These are phyloP conservation scores for Rhizopus delemar DNA, from an alignment of 371 early-diverging fungal species.

Conservation along the genomic window DNA sequence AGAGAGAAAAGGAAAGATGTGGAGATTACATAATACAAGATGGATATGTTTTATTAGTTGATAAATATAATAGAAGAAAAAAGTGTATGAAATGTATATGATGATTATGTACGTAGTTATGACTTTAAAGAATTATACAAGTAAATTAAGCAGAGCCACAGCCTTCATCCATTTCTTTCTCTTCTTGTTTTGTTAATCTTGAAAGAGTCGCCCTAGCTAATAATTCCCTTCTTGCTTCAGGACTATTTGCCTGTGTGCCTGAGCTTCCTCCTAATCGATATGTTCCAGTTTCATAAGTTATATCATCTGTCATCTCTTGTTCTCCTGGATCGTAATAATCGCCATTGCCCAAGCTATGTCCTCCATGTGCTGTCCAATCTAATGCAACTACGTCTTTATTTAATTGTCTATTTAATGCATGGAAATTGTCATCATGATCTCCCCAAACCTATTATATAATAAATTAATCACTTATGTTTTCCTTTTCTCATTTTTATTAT, in stretches of 20 bases:
- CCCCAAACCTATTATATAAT: constrained; percentile 54
- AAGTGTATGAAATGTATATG: too few relatives aligned
- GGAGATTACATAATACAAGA: too few relatives aligned
- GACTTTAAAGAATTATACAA: not conserved
- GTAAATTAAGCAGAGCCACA: constrained; percentile 37
- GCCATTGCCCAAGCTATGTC: constrained; percentile 37
- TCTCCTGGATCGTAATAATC: constrained; percentile 46
- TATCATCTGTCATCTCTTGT: constrained; percentile 13
- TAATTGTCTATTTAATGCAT: constrained; percentile 75
- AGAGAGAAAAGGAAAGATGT: too few relatives aligned
- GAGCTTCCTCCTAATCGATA: constrained; percentile 37
- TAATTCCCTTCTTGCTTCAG: constrained; percentile 32
- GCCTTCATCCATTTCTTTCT: constrained; percentile 53
- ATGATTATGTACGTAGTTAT: too few relatives aligned
- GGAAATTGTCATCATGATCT: constrained; percentile 84
- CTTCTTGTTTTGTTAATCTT: constrained; percentile 51
- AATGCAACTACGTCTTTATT: constrained; percentile 70
- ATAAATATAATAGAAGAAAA: too few relatives aligned
- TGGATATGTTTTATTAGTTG: too few relatives aligned
- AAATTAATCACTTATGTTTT: not conserved
- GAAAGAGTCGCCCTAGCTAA: constrained; percentile 41
- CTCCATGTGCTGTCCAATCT: constrained; percentile 66
- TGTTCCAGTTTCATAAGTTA: constrained; percentile 33
- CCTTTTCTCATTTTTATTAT: not conserved
- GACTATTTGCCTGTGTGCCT: not conserved